Evolutionary conservation across 352 stramenopile genomes (phyloP).

Genomic region (Phytophthora rubi): DNA sequence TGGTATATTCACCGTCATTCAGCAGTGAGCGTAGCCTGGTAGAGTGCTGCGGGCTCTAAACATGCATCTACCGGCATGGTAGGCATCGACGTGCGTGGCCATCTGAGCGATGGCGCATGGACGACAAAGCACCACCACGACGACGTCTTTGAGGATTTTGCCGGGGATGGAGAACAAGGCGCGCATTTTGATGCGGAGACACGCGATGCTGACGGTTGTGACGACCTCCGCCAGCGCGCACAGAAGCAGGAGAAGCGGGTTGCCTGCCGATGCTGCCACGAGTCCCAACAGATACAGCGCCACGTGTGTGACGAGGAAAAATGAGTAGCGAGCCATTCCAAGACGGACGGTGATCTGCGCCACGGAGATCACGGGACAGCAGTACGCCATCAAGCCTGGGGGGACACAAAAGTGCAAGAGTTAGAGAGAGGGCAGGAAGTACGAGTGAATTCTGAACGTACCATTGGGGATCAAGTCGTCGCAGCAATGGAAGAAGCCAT

Average conservation of each 20-base stretch:
- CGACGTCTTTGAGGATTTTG: conserved; percentile 37
- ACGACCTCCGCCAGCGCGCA: conserved; percentile 17
- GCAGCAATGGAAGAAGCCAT: conserved; percentile 38
- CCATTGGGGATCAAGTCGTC: conserved; percentile 42
- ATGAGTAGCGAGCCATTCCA: conserved; percentile 34
- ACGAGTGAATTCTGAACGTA: background rate
- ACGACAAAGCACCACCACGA: conserved; percentile 46
- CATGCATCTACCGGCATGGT: conserved; percentile 40
- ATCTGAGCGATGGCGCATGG: conserved; percentile 61
- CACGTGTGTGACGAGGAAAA: conserved; percentile 22
- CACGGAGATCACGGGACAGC: conserved; percentile 43
- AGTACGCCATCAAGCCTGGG: conserved; percentile 38
- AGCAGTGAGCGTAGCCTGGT: conserved; percentile 40
- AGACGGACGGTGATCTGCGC: conserved; percentile 41
- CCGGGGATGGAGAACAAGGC: conserved; percentile 57
- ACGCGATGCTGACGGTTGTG: conserved; percentile 24
- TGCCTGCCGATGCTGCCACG: conserved; percentile 7
- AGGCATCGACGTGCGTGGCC: conserved; percentile 55
- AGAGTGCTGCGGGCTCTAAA: conserved; percentile 46
- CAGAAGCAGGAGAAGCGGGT: conserved; percentile 10
- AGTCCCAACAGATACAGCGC: conserved; percentile 27
- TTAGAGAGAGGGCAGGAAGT: conserved; percentile 2
- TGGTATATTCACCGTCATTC: background rate
- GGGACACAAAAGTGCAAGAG: background rate
- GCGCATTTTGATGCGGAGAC: conserved; percentile 53